Evolutionary conservation across 108 stramenopile genomes (phyloP).

Genomic region (Licmophora abbreviata): DNA sequence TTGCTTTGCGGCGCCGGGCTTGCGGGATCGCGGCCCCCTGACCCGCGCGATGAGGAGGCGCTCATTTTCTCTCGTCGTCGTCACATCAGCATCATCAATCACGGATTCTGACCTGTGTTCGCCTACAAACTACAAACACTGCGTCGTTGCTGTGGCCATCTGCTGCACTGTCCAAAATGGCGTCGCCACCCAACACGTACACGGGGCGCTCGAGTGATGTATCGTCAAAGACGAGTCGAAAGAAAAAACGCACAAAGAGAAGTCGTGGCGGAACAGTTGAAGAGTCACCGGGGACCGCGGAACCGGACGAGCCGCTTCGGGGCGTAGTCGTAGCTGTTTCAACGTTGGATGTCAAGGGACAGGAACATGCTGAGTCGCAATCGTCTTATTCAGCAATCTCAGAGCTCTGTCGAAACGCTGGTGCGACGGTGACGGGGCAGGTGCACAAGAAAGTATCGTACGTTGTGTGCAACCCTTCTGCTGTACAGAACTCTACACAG

Average conservation of each 20-base stretch:
- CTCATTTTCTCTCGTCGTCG: no score
- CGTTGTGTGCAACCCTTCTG: conserved; percentile 39
- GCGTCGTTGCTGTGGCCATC: no score
- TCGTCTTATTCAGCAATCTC: conserved; percentile 23
- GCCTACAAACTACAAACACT: no score
- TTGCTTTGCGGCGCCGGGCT: no score
- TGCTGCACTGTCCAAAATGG: no score
- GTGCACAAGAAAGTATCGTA: conserved; percentile 53
- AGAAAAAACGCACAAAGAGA: neutral
- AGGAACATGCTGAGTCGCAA: conserved; percentile 5
- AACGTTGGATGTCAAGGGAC: conserved; percentile 22
- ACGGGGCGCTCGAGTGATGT: no score
- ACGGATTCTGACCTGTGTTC: no score
- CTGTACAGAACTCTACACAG: conserved; percentile 47
- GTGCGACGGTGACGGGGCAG: conserved; percentile 52
- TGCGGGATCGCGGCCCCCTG: no score
- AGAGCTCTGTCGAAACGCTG: conserved; percentile 22
- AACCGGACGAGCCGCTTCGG: conserved; percentile 8
- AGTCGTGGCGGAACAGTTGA: neutral
- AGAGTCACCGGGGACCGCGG: neutral
- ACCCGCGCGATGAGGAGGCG: no score
- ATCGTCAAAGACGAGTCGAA: neutral
- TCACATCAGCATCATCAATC: no score
- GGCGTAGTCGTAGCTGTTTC: conserved; percentile 51
- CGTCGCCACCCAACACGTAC: no score